Base-by-base conservation (phyloP, 2,329 filamentous ascomycete species). In the Chaetomiaceae sp. region DNA sequence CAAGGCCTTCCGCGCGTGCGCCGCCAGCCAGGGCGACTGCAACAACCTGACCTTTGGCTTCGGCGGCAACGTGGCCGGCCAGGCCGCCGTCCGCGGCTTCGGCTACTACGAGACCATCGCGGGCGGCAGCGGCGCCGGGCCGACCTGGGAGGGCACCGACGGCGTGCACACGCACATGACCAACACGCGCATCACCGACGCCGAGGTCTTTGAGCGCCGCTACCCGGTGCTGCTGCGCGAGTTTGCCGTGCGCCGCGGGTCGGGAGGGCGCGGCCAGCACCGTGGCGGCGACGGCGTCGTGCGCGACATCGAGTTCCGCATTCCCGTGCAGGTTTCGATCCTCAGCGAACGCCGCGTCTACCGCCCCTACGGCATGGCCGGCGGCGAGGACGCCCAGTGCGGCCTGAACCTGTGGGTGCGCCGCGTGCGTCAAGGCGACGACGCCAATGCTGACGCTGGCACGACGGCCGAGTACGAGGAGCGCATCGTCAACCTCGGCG, bases 351-450 rank as follows among this genome's bases (percentile, higher is more conserved):
- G 88, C 15, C 69, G 88, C 24, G 85, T 91, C 0, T 82, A 86
- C 52, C 74, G 79, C 42, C 88, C 88, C 1, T 95, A 90, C 56
- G 90, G 91, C 0, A 73, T 96, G 49, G 83, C 81, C 18, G 91
- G 91, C 0, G 91, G 91, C 3, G 83, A 82, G 47, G 84, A 91
- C 51, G 91, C 81, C 0, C 68, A 79, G 56, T 84, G 85, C 41
- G 91, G 91, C 0, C 68, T 90, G 51, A 97, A 97, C 57, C 70
- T 94, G 37, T 97, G 91, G 91, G 82, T 94, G 26, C 73, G 87
- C 7, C 83, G 78, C 50, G 83, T 91, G 43, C 70, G 73, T 52
- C 54, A 35, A 50, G 55, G 6, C 59, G 56, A 4, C 58, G 45
- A n/a, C 47, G 51, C 3, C 22, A 24, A 24, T 9, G 22, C 5